Evolutionary conservation across 2,329 filamentous ascomycete genomes (phyloP).

Genomic region (Phaeosphaeriaceae sp.): DNA sequence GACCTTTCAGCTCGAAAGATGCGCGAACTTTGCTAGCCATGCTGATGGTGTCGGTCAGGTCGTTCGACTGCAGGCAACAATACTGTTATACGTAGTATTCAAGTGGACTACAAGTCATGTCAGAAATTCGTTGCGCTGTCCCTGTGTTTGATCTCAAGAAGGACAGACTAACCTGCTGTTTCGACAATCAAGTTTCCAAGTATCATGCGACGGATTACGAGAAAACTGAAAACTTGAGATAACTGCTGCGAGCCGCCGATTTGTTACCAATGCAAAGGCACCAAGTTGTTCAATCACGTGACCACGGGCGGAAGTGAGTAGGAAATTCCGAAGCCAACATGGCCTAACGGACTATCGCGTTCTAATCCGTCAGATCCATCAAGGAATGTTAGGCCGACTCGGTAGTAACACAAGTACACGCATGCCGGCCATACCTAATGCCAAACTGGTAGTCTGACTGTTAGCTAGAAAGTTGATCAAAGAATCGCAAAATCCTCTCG

Average conservation of each 20-base stretch:
- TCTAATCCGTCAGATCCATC: neutral
- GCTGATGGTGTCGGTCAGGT: neutral
- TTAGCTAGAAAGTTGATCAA: neutral
- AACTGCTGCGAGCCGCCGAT: too few relatives aligned
- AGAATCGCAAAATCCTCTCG: neutral
- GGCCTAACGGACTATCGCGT: neutral
- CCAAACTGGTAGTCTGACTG: neutral
- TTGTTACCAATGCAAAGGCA: neutral
- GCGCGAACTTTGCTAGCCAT: too few relatives aligned
- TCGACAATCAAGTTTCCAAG: too few relatives aligned
- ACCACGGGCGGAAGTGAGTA: neutral
- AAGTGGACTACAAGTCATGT: too few relatives aligned
- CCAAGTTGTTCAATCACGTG: neutral
- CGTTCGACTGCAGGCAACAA: too few relatives aligned
- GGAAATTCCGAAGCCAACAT: neutral
- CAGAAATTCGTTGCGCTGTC: too few relatives aligned
- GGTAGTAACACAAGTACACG: neutral
- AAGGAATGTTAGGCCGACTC: neutral
- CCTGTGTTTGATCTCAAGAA: too few relatives aligned
- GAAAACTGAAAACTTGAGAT: too few relatives aligned
- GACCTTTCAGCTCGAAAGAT: neutral
- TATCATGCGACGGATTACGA: too few relatives aligned
- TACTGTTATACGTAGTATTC: too few relatives aligned
- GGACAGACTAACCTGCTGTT: too few relatives aligned
- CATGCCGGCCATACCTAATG: neutral